phyloP scores from a whole-genome alignment of 1,139 yeast genomes.

The Protomyces inouyei region DNA sequence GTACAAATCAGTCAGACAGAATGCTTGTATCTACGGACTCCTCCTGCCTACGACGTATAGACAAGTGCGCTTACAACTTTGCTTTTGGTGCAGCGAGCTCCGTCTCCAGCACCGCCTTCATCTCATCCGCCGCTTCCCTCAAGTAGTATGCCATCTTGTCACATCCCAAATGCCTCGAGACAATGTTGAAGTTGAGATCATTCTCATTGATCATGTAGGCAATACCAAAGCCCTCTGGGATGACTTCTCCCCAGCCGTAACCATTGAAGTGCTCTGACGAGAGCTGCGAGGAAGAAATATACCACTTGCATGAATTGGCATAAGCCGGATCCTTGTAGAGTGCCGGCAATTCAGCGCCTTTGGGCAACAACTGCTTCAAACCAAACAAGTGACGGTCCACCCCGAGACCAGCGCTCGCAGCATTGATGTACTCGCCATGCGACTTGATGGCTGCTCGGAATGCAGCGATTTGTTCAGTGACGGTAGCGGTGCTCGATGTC shows the following conservation, averaged over 20 bases:
- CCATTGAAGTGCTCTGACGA: conserved; percentile 85
- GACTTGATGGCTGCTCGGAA: conserved; percentile 69
- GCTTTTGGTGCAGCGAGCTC: conserved; percentile 35
- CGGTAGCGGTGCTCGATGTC: conserved; percentile 54
- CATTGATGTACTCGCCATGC: conserved; percentile 68
- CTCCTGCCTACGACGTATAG: not conserved
- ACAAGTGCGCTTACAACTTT: not conserved
- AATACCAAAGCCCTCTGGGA: conserved; percentile 87
- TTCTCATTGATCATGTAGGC: conserved; percentile 90
- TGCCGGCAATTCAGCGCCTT: conserved; percentile 61
- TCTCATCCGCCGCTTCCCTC: conserved; percentile 73
- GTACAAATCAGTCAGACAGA: not conserved
- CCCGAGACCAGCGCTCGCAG: conserved; percentile 82
- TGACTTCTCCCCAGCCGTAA: conserved; percentile 95
- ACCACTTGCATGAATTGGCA: conserved; percentile 76
- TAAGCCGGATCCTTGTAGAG: conserved; percentile 73
- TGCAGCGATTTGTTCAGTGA: conserved; percentile 58
- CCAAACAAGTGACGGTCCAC: conserved; percentile 94
- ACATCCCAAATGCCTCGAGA: conserved; percentile 67
- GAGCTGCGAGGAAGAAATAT: conserved; percentile 80
- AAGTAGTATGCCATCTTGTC: conserved; percentile 66
- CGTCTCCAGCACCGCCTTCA: conserved; percentile 56
- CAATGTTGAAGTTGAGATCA: conserved; percentile 80
- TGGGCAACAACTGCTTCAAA: conserved; percentile 62
- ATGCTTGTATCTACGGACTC: not conserved